Evolutionary conservation across 768 basidiomycete genomes (phyloP).

Genomic region (Tulasnella sp.): DNA sequence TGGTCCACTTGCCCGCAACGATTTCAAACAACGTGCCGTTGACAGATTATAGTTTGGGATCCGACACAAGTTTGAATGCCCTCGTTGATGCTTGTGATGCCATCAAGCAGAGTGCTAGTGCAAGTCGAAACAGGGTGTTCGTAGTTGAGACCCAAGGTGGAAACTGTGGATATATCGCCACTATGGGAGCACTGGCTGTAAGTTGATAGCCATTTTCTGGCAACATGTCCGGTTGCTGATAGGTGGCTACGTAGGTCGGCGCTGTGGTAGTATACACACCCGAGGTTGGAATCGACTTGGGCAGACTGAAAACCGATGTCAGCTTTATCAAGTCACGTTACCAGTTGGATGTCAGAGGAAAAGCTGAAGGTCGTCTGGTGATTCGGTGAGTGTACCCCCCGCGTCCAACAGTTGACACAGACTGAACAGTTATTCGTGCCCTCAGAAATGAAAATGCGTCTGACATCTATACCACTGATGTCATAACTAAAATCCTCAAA

Average conservation of each 20-base stretch:
- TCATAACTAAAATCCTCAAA: constrained; percentile 85
- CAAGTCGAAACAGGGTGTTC: constrained; percentile 91
- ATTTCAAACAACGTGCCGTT: constrained; percentile 97
- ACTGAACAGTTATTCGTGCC: not conserved
- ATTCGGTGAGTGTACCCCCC: constrained; percentile 48
- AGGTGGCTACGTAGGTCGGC: constrained; percentile 45
- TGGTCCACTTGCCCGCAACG: constrained; percentile 91
- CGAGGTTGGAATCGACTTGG: constrained; percentile 75
- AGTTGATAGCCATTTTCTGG: constrained; percentile 26
- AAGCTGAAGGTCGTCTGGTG: constrained; percentile 84
- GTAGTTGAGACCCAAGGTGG: constrained; percentile 98
- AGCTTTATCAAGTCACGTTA: constrained; percentile 80
- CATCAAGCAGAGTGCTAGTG: constrained; percentile 96
- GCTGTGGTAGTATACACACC: constrained; percentile 91
- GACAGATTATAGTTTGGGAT: constrained; percentile 91
- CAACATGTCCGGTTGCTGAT: not conserved
- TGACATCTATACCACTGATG: constrained; percentile 76
- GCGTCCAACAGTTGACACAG: not conserved
- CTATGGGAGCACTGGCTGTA: constrained; percentile 90
- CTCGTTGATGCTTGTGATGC: constrained; percentile 95
- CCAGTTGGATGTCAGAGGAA: constrained; percentile 72
- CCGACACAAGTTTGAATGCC: constrained; percentile 95
- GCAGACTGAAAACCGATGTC: constrained; percentile 70
- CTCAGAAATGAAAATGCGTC: constrained; percentile 77
- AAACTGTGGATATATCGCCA: constrained; percentile 88